These are phyloP conservation scores for Boletellus dicymbophilus DNA, from an alignment of 1,284 basidiomycete species.

Conservation along the genomic window DNA sequence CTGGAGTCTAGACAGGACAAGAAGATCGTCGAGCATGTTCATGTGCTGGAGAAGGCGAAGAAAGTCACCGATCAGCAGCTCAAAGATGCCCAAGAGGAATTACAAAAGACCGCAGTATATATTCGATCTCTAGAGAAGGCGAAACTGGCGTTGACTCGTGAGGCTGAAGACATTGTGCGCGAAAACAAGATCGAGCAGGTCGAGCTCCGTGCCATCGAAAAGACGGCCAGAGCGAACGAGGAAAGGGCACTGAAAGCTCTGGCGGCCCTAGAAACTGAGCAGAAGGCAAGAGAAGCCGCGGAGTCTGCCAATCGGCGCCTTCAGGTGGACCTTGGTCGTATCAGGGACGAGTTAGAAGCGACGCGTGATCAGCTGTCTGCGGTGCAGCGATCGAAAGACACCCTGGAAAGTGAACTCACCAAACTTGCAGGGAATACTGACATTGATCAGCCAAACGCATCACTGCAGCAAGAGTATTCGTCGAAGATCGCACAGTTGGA, in stretches of 20 bases:
- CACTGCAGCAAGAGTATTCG: slow-evolving; percentile 60
- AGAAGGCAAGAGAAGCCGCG: slow-evolving; percentile 60
- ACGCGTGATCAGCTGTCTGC: slow-evolving; percentile 51
- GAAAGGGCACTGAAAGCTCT: slow-evolving; percentile 57
- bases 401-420: slow-evolving; percentile 69
- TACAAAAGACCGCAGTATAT: slow-evolving; percentile 73
- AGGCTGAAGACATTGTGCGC: slow-evolving; percentile 84
- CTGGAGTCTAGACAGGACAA: slow-evolving; percentile 91
- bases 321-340: slow-evolving; percentile 58
- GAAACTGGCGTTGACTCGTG: slow-evolving; percentile 74
- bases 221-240: slow-evolving; percentile 59
- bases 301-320: slow-evolving; percentile 62
- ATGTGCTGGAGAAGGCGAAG: slow-evolving; percentile 97
- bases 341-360: slow-evolving; percentile 54
- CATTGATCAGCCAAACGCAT: slow-evolving; percentile 48
- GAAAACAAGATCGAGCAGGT: slow-evolving; percentile 77
- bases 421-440: slow-evolving; percentile 63
- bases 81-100: slow-evolving; percentile 75
- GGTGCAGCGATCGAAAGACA: slow-evolving; percentile 64
- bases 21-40: slow-evolving; percentile 98
- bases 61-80: slow-evolving; percentile 94
- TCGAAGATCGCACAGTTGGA: slow-evolving; percentile 66
- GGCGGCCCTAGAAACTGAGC: slow-evolving; percentile 65
- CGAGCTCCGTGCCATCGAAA: slow-evolving; percentile 68
- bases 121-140: slow-evolving; percentile 86